Percentiles rank a stretch among this genome's conserved stretches.
Evolutionary conservation across 176 grass and related monocot genomes (phyloP).

Genomic region (Panicum miliaceum): DNA sequence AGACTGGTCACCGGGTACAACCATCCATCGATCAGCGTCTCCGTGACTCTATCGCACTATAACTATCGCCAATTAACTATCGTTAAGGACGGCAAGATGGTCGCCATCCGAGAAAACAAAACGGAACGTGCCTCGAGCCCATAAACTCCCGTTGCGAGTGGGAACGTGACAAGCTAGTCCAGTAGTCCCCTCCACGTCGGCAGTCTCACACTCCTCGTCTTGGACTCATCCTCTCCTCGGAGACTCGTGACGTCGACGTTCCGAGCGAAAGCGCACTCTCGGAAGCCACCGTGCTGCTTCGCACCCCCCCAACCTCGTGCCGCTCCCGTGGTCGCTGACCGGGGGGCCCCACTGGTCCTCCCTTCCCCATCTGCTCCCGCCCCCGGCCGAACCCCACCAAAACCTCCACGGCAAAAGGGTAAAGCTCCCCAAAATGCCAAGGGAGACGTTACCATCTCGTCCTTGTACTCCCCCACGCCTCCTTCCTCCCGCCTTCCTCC

Average conservation of each 20-base stretch:
- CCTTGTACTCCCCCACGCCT: conserved; percentile 35
- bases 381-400: conserved; percentile 44
- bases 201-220: background rate
- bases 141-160: background rate
- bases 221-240: conserved; percentile 19
- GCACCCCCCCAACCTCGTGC: background rate
- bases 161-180: conserved; percentile 29
- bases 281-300: conserved; percentile 46
- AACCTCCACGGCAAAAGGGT: conserved; percentile 30
- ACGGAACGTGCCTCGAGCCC: conserved; percentile 29
- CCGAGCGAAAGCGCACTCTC: background rate
- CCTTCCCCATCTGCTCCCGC: background rate
- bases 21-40: background rate
- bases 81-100: conserved; percentile 8
- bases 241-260: conserved; percentile 8
- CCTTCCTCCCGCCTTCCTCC: conserved; percentile 60
- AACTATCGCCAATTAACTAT: background rate
- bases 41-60: background rate
- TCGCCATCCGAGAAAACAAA: conserved; percentile 9
- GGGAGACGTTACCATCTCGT: conserved; percentile 51
- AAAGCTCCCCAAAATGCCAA: conserved; percentile 7
- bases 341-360: background rate
- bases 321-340: background rate
- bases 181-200: conserved; percentile 6
- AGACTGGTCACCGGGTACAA: background rate